Base-by-base conservation (phyloP, 2,329 filamentous ascomycete genomes). In the Diaporthe citri region DNA sequence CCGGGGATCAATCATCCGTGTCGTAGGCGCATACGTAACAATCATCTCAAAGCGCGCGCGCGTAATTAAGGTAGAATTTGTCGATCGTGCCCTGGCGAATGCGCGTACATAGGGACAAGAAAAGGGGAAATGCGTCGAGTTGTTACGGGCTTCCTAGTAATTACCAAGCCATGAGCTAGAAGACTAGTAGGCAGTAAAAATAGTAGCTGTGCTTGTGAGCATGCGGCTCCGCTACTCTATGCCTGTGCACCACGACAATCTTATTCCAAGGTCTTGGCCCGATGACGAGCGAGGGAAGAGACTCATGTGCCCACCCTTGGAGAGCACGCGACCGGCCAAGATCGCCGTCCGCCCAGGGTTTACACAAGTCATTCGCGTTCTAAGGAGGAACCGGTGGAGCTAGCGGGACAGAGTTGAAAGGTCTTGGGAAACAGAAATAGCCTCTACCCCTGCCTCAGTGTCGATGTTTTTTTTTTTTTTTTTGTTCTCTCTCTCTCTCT, bases 211-310 rank as follows among this genome's bases (percentile, higher is more conserved):
- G 7, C 62, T 36, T 10, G 39, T 51, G 43, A 51, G 31, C 20
- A 36, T 66, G 60, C 46, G 43, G 62, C 43, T 51, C 62, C 62
- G 43, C 43, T 34, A 43, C 43, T 51, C 22, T 9, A 67, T 13
- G 12, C 43, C 2, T 51, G 28, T 48, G 46, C 28, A 39, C 43
- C 12, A 17, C 13, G 28, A 36, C 22, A 48, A 36, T 51, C 10
- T 52, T 41, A 28, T 39, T 67, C 28, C 6, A 20, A 31, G 25
- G 46, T 52, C 64, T 67, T 52, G 64, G 64, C 64, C 46, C 41
- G 64, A 67, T 67, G 46, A 41, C 64, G 64, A 67, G 64, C 46
- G 64, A 36, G 31, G 46, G 64, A 48, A 67, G 20, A 39, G 43
- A 67, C 31, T 52, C 41, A 22, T 48, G 62, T 67, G 12, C n/a